Evolutionary conservation across 495 filamentous ascomycete species (phyloP).

Genomic region (Aspergillus sclerotiicarbonarius): DNA sequence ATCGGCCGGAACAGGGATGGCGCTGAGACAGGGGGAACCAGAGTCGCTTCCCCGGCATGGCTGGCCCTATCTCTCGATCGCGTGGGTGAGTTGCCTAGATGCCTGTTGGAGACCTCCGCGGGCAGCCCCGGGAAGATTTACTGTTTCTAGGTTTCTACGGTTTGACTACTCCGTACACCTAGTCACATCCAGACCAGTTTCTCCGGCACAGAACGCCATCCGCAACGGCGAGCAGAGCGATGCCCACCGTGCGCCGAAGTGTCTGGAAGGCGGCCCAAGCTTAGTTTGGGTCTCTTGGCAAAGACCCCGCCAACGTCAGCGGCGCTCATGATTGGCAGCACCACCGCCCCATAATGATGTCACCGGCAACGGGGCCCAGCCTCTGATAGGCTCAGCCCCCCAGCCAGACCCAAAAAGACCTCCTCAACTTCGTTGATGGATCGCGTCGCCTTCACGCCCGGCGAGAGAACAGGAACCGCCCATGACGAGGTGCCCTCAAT

Average conservation of each 20-base stretch:
- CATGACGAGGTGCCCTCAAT: not conserved
- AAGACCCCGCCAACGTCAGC: slow-evolving; percentile 18
- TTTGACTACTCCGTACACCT: no score
- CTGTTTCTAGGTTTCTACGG: no score
- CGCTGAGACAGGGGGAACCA: not conserved
- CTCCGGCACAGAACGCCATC: not conserved
- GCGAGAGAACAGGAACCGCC: not conserved
- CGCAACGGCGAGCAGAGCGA: not conserved
- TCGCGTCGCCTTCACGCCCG: slow-evolving; percentile 6
- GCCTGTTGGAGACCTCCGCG: no score
- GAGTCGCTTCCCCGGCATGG: not conserved
- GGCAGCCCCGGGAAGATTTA: no score
- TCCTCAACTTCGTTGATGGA: slow-evolving; percentile 19
- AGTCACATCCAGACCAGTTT: no score
- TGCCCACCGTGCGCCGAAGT: slow-evolving; percentile 4
- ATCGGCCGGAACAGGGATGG: slow-evolving; percentile 3
- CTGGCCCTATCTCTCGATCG: not conserved
- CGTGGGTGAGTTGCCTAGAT: not conserved
- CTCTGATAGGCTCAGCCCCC: slow-evolving; percentile 14
- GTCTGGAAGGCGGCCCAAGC: slow-evolving; percentile 26
- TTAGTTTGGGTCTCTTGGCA: slow-evolving; percentile 20
- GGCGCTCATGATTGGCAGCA: slow-evolving; percentile 20
- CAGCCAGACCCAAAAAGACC: slow-evolving; percentile 11
- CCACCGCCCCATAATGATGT: slow-evolving; percentile 18
- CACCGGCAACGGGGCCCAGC: not conserved